A percentile compares a stretch with the other conserved stretches of the same genome.
phyloP scores from a whole-genome alignment of 2,329 filamentous ascomycete species.

The Neonectria magnoliae region DNA sequence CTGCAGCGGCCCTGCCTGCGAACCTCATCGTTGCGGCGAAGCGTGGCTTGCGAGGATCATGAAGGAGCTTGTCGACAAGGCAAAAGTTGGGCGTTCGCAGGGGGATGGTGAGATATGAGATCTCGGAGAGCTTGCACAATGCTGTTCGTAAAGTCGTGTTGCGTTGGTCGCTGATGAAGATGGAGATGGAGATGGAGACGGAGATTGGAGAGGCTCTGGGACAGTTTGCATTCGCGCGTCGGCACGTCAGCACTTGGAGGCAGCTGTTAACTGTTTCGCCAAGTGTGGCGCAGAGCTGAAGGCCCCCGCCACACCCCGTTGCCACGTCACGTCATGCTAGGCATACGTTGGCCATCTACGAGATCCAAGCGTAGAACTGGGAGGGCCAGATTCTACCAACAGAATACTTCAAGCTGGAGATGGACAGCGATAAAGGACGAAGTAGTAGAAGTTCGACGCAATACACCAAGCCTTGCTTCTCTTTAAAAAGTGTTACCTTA shows the following conservation, averaged over 20 bases:
- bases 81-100: slow-evolving; percentile 2
- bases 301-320: slow-evolving; percentile 36
- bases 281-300: slow-evolving; percentile 34
- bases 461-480: background rate
- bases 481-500: background rate
- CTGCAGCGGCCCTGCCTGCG: slow-evolving; percentile 56
- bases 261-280: slow-evolving; percentile 38
- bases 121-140: slow-evolving; percentile 20
- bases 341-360: slow-evolving; percentile 12
- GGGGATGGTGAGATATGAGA: slow-evolving; percentile 3
- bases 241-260: slow-evolving; percentile 42
- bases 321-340: slow-evolving; percentile 24
- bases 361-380: background rate
- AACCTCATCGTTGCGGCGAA: slow-evolving; percentile 64
- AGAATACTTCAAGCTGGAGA: no score
- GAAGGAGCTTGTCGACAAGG: slow-evolving; percentile 44
- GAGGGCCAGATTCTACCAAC: background rate
- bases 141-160: slow-evolving; percentile 13
- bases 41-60: slow-evolving; percentile 51
- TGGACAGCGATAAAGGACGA: background rate
- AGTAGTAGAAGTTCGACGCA: background rate
- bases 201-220: slow-evolving; percentile 31
- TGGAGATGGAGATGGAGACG: slow-evolving; percentile 30
- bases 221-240: slow-evolving; percentile 39
- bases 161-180: slow-evolving; percentile 24